Evolutionary conservation across 1,139 yeast species (phyloP), one percentile per base, ranked within the genome.

Genomic region (Hyphopichia buzzinii): DNA sequence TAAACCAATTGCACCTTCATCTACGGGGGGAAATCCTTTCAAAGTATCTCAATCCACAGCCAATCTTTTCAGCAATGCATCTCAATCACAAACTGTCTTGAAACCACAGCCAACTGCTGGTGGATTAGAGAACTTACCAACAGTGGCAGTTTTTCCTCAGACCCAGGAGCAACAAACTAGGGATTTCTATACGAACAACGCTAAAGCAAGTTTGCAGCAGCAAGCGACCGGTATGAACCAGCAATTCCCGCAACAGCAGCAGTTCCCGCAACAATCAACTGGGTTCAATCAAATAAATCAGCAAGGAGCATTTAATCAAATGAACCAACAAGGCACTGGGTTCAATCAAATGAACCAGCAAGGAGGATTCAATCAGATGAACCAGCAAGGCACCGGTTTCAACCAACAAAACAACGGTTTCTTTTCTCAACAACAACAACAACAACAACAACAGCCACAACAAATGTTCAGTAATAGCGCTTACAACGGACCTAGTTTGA

Each of bases 81-180:
- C 51, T 11, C 23, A 37, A 7, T 52, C 45, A 16, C 57, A 45
- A 21, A 59, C 48, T 28, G 58, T 55, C 13, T 41, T 76, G 35
- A 60, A 64, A 40, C 64, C 70, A 10, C 83, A 77, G 48, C 68
- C 75, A 3, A 81, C 87, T 2, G 83, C 85, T 15, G 88, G 87
- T 4, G 88, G 88, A 0, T 67, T 79, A 40, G 88, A 81, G 52
- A 64, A 64, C 37, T 48, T 80, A 28, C 81, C 81, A 3, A 81
- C 87, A 0, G 57, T 77, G 3, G 74, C 87, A 3, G 84, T 81
- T 1, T 81, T 81, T 49, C 86, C 86, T 0, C 77, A 78, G 44
- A 81, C 86, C 7, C 78, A 73, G 49, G 61, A 55, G 39, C 70
- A 65, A 29, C 64, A 60, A 19, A 64, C 58, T 34, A 59, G 58